Base-by-base conservation (phyloP, 495 filamentous ascomycete species). In the Podospora didyma region DNA sequence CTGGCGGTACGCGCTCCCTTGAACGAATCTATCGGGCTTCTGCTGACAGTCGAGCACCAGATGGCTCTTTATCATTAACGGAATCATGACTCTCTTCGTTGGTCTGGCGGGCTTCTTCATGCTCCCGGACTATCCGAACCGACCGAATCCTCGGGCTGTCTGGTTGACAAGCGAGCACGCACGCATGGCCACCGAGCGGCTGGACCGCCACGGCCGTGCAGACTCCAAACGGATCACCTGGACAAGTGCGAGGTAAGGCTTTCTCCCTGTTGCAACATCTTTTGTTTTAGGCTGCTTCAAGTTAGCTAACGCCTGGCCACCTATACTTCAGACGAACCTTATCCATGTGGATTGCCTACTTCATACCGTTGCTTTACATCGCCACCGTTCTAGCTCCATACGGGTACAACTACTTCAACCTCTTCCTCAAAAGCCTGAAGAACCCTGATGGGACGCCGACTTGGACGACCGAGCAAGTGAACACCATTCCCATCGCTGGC, bases 41-140 rank as follows among this genome's bases (percentile, higher is more conserved):
- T n/a, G 19, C 28, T 24, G 2, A 37, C 7, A n/a, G 19, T 2
- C 10, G 22, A 22, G 2, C 21, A 24, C 9, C 41, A 26, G 28
- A 34, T 85, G 82, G 82, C 70, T 86, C 2, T 85, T 84, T 19
- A 51, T 75, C 46, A 70, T 73, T 46, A 75, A 80, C 51, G 75
- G 72, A 7, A 37, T 77, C 39, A 80, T 82, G 52, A 78, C 77
- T 3, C 62, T 83, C 0, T 66, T 72, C 6, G 70, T 80, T 21
- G 78, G 77, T 0, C 34, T 73, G 7, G 71, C 71, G 41, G 79
- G 79, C 2, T 79, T 77, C 53, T 65, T 82, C 46, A 64, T 80
- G 26, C 72, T 81, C 41, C 79, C 79, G 1, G 79, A 81, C 60
- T 75, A 74, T 3, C 79, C 79, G 0, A 71, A 70, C 44, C 51